These are phyloP conservation scores for Trifolium fragiferum DNA, from an alignment of 306 rosid species.

Conservation along the genomic window DNA sequence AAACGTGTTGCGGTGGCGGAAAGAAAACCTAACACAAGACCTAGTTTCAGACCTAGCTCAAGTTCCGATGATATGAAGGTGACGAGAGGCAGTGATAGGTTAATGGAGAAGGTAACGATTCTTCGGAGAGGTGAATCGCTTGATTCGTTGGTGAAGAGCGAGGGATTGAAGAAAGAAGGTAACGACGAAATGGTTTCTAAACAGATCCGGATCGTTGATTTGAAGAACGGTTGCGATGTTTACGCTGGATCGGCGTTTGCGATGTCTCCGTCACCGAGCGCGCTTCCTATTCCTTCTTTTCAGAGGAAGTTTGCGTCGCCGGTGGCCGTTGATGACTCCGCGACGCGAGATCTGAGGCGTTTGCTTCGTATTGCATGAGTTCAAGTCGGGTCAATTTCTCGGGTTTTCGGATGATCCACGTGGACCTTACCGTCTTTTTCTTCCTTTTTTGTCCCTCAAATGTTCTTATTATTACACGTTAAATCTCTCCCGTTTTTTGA, in stretches of 20 bases:
- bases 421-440: background rate
- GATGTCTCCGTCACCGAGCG: slow-evolving; percentile 82
- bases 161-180: slow-evolving; percentile 51
- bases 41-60: slow-evolving; percentile 42
- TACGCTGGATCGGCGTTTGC: slow-evolving; percentile 93
- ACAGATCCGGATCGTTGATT: slow-evolving; percentile 53
- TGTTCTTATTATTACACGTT: slow-evolving; percentile 30
- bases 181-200: slow-evolving; percentile 53
- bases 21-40: slow-evolving; percentile 15
- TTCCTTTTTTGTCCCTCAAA: background rate
- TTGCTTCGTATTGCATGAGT: slow-evolving; percentile 70
- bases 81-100: slow-evolving; percentile 38
- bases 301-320: slow-evolving; percentile 51
- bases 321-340: slow-evolving; percentile 62
- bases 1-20: slow-evolving; percentile 43
- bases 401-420: slow-evolving; percentile 12
- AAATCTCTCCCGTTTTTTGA: slow-evolving; percentile 35
- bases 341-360: slow-evolving; percentile 86
- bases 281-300: slow-evolving; percentile 88
- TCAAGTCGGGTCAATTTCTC: background rate
- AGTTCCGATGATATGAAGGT: slow-evolving; percentile 57
- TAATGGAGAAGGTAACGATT: slow-evolving; percentile 72
- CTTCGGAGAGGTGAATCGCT: slow-evolving; percentile 80
- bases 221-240: slow-evolving; percentile 36
- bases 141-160: slow-evolving; percentile 59